Percentiles rank a stretch among this genome's conserved stretches.
These are phyloP conservation scores for Silene noctiflora DNA, from an alignment of 179 eudicot species.

Conservation along the genomic window DNA sequence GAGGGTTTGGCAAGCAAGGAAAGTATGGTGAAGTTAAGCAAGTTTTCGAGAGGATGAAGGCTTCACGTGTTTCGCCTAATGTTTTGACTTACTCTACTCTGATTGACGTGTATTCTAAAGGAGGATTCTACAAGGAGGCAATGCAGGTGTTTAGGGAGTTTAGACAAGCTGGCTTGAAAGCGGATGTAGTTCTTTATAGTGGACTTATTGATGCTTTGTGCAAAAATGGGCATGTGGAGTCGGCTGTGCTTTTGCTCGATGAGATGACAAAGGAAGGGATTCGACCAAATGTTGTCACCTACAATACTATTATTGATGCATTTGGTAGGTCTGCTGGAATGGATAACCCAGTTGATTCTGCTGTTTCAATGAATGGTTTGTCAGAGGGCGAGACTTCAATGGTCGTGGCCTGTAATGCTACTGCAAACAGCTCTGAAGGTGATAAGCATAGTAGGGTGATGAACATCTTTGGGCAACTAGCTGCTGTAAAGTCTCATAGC, in stretches of 20 bases:
- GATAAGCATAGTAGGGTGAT: constrained; percentile 49
- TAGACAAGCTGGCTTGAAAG: constrained; percentile 72
- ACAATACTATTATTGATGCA: constrained; percentile 92
- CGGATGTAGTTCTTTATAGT: constrained; percentile 94
- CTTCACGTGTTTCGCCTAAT: constrained; percentile 55
- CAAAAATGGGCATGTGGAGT: constrained; percentile 81
- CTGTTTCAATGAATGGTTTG: constrained; percentile 25
- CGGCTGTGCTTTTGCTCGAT: constrained; percentile 71
- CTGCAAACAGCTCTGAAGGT: constrained; percentile 21
- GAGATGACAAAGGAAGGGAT: constrained; percentile 95
- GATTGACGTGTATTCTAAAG: constrained; percentile 79
- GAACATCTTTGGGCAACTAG: constrained; percentile 70
- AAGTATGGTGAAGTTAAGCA: constrained; percentile 69
- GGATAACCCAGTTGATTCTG: constrained; percentile 26
- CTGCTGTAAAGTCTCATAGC: constrained; percentile 41
- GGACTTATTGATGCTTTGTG: constrained; percentile 87
- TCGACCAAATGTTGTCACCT: constrained; percentile 88
- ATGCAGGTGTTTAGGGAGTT: constrained; percentile 71
- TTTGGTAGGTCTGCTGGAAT: constrained; percentile 64
- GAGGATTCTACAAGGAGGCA: constrained; percentile 73
- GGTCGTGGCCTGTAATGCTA: constrained; percentile 20
- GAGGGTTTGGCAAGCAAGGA: constrained; percentile 94
- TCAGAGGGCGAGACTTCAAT: constrained; percentile 32
- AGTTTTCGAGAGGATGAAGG: constrained; percentile 65
- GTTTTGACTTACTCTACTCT: constrained; percentile 80